Percentiles rank a stretch among this genome's conserved stretches.
phyloP scores from a whole-genome alignment of 2,329 filamentous ascomycete genomes.

The Cytospora piceae region DNA sequence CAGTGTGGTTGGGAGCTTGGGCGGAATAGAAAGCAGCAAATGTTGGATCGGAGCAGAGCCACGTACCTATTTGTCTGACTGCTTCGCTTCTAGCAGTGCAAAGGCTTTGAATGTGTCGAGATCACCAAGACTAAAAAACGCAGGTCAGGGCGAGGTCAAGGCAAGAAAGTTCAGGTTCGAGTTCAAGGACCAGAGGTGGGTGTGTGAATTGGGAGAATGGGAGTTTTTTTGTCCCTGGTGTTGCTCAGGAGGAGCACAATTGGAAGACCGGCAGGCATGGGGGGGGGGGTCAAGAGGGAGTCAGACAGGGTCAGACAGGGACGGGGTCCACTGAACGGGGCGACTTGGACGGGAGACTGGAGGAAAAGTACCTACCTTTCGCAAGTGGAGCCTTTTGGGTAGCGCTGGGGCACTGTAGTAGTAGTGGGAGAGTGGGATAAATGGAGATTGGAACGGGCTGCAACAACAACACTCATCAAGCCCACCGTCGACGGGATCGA shows the following conservation, averaged over 20 bases:
- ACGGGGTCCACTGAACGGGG: slow-evolving; percentile 3
- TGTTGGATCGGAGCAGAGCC: background rate
- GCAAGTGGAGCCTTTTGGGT: slow-evolving; percentile 6
- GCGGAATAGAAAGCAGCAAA: slow-evolving; percentile 1
- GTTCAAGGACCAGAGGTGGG: slow-evolving; percentile 24
- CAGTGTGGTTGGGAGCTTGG: background rate
- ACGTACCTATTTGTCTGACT: slow-evolving; percentile 28
- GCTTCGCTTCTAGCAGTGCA: slow-evolving; percentile 23
- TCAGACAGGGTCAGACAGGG: background rate
- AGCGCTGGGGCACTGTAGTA: background rate
- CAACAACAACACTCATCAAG: too few relatives aligned
- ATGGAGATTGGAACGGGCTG: background rate
- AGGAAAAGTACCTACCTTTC: slow-evolving; percentile 18
- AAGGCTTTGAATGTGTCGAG: slow-evolving; percentile 22
- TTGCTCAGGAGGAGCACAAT: slow-evolving; percentile 23
- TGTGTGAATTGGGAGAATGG: slow-evolving; percentile 29
- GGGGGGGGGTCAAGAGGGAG: slow-evolving; percentile 23
- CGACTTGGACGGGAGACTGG: too few relatives aligned
- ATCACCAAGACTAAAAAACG: slow-evolving; percentile 16
- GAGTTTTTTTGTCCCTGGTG: slow-evolving; percentile 30
- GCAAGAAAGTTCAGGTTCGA: slow-evolving; percentile 20
- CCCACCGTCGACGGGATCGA: background rate
- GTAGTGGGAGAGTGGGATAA: slow-evolving; percentile 11
- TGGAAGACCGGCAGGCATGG: slow-evolving; percentile 19
- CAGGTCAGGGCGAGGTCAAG: slow-evolving; percentile 2